phyloP scores from a whole-genome alignment of 2,329 filamentous ascomycete species.

The Clathrospora elynae region DNA sequence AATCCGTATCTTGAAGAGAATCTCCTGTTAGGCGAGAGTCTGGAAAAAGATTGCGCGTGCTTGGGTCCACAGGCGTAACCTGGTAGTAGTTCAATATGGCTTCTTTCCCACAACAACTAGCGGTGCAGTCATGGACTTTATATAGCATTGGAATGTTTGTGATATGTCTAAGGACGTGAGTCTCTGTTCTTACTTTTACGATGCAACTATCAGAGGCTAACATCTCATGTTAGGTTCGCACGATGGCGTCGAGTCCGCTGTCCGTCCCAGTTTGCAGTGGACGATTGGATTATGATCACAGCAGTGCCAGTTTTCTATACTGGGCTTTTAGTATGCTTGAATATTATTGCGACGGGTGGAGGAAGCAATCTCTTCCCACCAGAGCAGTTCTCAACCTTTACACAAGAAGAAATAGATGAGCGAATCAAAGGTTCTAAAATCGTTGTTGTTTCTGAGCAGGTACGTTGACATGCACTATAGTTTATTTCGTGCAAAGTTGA shows the following conservation, averaged over 20 bases:
- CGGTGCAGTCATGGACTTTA: conserved; percentile 35
- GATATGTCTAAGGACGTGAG: conserved; percentile 37
- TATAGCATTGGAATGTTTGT: conserved; percentile 38
- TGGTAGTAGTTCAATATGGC: not conserved
- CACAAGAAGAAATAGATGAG: conserved; percentile 46
- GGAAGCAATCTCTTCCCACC: conserved; percentile 52
- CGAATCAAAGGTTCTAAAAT: conserved; percentile 54
- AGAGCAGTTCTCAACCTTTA: conserved; percentile 47
- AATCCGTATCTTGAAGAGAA: too few species aligned
- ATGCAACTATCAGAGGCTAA: not conserved
- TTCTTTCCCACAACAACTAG: conserved; percentile 27
- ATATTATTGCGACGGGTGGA: conserved; percentile 50
- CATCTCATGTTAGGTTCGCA: conserved; percentile 25
- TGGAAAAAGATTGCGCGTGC: not conserved
- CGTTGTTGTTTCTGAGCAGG: conserved; percentile 53
- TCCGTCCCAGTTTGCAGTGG: conserved; percentile 23
- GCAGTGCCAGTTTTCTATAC: conserved; percentile 47
- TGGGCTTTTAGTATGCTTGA: conserved; percentile 49
- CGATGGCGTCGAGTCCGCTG: conserved; percentile 35
- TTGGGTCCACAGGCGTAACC: too few species aligned
- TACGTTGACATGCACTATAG: conserved; percentile 16
- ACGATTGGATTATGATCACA: conserved; percentile 43
- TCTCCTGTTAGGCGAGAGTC: not conserved
- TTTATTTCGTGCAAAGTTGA: conserved; percentile 11
- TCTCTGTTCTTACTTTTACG: not conserved